Evolutionary conservation across 1,284 basidiomycete species (phyloP), one percentile per base, ranked within the genome.

Genomic region (Naganishia albida): DNA sequence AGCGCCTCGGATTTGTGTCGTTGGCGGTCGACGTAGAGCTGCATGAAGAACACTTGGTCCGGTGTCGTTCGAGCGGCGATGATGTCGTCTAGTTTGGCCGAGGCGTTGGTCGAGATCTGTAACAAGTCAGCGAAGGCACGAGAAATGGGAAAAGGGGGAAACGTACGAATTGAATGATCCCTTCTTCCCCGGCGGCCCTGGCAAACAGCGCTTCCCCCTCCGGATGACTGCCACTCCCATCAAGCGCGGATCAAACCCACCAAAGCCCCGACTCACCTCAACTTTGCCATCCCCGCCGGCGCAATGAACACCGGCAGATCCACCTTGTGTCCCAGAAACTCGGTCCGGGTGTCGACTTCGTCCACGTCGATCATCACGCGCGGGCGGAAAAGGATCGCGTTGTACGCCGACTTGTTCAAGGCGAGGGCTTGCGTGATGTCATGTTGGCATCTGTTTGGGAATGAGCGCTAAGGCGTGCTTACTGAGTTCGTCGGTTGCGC

Each of bases 11-110:
- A 72, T 65, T 78, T 78, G 25, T 71, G 50, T 3, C 77, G 73
- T 63, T 78, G 74, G 23, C 73, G 68, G 64, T 79, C 76, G 18
- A 79, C 78, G 70, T 80, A 79, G 54, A 80, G 75, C 68, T 80
- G 78, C 77, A 80, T 79, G 68, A 80, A 78, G 68, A 78, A 77
- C 16, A 73, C 67, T 59, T 78, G 77, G 7, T 70, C 66, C 0
- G 72, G 67, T 1, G 42, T 28, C 1, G 71, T 69, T 3, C 70
- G 68, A 1, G 72, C 74, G 0, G 51, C 68, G 52, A 78, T 72
- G 49, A 79, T 80, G 16, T 73, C 73, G 3, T 73, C 68, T 30
- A 80, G 69, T 0, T 77, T 75, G 1, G 75, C 74, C 0, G 76
- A 78, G 26, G 78, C 74, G 70, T 78, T 79, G 18, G 77, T 79